Percentiles rank a stretch among this genome's conserved stretches.
phyloP scores from a whole-genome alignment of 257 asterid species.

The Knoxia roxburghii region DNA sequence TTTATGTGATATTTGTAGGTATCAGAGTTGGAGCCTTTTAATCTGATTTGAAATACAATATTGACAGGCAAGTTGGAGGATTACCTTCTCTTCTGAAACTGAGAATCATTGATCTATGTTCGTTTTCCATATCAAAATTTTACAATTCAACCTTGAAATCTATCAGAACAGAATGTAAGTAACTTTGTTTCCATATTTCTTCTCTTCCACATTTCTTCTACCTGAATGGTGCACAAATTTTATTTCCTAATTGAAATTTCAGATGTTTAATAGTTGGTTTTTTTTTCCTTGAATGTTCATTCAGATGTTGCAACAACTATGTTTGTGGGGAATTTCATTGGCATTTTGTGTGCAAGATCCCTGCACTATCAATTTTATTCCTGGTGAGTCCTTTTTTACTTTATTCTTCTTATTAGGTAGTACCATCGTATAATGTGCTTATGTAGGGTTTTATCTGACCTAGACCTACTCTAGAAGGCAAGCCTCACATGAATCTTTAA shows the following conservation, averaged over 20 bases:
- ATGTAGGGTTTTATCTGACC: not conserved
- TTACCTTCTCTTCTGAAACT: slow-evolving; percentile 43
- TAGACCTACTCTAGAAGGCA: too few species aligned
- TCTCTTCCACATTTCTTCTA: slow-evolving; percentile 4
- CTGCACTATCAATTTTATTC: slow-evolving; percentile 93
- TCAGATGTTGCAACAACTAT: slow-evolving; percentile 70
- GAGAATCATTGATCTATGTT: slow-evolving; percentile 28
- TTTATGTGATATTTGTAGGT: not conserved
- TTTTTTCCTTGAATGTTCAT: slow-evolving; percentile 10
- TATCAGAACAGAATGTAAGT: slow-evolving; percentile 71
- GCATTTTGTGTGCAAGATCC: slow-evolving; percentile 85
- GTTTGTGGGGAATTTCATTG: slow-evolving; percentile 89
- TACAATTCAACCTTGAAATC: slow-evolving; percentile 25
- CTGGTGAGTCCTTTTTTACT: slow-evolving; percentile 44
- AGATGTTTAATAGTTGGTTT: not conserved
- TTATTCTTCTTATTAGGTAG: too few species aligned
- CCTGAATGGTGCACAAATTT: slow-evolving; percentile 1
- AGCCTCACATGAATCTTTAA: not conserved
- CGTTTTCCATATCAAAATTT: slow-evolving; percentile 27
- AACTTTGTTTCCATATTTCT: not conserved
- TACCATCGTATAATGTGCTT: too few species aligned
- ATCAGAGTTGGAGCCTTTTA: not conserved
- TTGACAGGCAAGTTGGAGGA: slow-evolving; percentile 83
- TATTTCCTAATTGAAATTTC: not conserved
- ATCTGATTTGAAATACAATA: slow-evolving; percentile 14